Conservation (phyloP, 495 filamentous ascomycete species). For the Xylaria palmicola region DNA sequence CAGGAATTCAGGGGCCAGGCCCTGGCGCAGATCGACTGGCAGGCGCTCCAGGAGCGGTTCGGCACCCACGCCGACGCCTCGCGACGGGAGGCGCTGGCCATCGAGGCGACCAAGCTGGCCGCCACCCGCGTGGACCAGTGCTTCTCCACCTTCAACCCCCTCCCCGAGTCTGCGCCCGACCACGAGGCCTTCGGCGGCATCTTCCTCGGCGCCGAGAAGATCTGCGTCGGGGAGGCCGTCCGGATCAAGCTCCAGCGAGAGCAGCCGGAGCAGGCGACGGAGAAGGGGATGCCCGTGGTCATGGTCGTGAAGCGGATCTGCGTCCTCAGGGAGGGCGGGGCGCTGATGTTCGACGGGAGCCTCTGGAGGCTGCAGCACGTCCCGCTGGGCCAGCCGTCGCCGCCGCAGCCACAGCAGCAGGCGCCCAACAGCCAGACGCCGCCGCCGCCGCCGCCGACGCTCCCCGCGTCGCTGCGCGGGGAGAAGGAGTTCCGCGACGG, state of each 20-base stretch:
- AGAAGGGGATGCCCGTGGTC: slow-evolving; percentile 23
- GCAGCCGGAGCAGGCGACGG: background rate
- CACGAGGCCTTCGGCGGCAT: slow-evolving; percentile 32
- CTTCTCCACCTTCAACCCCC: slow-evolving; percentile 40
- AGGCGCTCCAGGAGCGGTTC: slow-evolving; percentile 8
- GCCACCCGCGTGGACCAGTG: slow-evolving; percentile 41
- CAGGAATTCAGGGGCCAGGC: slow-evolving; percentile 9
- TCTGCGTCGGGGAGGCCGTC: slow-evolving; percentile 38
- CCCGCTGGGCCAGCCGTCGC: slow-evolving; percentile 6
- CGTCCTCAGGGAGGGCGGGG: slow-evolving; percentile 21
- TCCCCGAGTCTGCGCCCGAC: slow-evolving; percentile 3
- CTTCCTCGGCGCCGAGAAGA: slow-evolving; percentile 47
- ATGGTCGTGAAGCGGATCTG: slow-evolving; percentile 34
- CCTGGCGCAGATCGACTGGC: slow-evolving; percentile 12
- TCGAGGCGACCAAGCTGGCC: slow-evolving; percentile 48
- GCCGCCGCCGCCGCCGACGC: no score
- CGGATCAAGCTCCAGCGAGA: slow-evolving; percentile 25
- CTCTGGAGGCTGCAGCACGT: slow-evolving; percentile 28
- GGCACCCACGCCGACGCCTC: slow-evolving; percentile 1
- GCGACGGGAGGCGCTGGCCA: slow-evolving; percentile 30
- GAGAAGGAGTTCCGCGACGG: slow-evolving; percentile 36
- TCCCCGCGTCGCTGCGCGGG: slow-evolving; percentile 31
- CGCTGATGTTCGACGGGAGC: slow-evolving; percentile 13
- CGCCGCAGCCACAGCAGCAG: slow-evolving; percentile 18
- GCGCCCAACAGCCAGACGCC: slow-evolving; percentile 12